Evolutionary conservation across 257 asterid genomes (phyloP).

Genomic region (Penstemon davidsonii): DNA sequence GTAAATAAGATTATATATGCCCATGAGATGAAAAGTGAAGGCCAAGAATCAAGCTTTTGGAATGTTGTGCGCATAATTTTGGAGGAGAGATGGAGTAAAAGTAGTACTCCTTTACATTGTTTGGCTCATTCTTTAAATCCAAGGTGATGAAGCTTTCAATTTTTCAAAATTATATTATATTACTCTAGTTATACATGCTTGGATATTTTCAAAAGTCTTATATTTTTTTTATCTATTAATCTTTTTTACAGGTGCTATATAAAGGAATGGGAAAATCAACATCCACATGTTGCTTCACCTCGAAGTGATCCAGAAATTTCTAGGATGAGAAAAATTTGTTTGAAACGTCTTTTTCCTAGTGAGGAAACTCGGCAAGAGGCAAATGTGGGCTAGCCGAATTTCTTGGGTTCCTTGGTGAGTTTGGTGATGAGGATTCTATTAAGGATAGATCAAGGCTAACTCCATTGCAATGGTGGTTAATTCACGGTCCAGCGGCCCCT

Average conservation of each 20-base stretch:
- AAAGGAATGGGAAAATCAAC: background rate
- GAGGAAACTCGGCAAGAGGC: no score
- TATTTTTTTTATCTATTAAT: background rate
- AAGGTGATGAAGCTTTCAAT: background rate
- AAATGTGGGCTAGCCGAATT: background rate
- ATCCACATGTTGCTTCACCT: background rate
- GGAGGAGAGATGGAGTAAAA: constrained; percentile 4
- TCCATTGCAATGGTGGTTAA: no score
- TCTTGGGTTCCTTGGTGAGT: background rate
- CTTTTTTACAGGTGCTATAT: background rate
- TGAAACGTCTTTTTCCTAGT: background rate
- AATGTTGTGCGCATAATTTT: background rate
- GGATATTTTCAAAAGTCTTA: background rate
- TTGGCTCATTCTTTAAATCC: constrained; percentile 1
- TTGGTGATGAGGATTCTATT: background rate
- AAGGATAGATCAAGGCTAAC: background rate
- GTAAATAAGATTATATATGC: no score
- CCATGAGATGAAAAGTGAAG: background rate
- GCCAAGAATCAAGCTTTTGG: background rate
- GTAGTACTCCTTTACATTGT: background rate
- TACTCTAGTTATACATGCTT: no score
- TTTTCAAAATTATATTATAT: no score
- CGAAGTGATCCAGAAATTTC: background rate
- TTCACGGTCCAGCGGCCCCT: no score
- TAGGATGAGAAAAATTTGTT: background rate